A percentile compares a stretch with the other conserved stretches of the same genome.
Evolutionary conservation across 2,329 filamentous ascomycete genomes (phyloP).

Genomic region (Ophiostoma ulmi): DNA sequence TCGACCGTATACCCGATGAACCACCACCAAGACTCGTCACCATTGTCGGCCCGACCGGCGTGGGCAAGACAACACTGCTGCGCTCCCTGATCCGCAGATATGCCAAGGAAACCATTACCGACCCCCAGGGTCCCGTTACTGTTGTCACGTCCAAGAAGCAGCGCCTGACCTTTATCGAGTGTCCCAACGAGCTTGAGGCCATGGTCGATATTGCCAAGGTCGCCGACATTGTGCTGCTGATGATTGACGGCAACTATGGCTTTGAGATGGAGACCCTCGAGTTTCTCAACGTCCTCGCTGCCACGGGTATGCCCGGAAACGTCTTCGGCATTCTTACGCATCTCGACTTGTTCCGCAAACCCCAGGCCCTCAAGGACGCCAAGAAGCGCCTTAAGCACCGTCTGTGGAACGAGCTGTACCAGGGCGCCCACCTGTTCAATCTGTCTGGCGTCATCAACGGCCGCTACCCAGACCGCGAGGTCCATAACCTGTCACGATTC

Average conservation of each 20-base stretch:
- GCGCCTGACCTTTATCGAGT: conserved; percentile 91
- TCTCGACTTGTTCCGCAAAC: conserved; percentile 90
- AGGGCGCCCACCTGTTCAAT: conserved; percentile 95
- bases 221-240: conserved; percentile 90
- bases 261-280: conserved; percentile 99
- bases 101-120: conserved; percentile 87
- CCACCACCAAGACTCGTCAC: conserved; percentile 87
- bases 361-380: conserved; percentile 81
- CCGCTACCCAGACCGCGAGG: conserved; percentile 90
- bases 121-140: conserved; percentile 87
- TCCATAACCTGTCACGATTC: conserved; percentile 92
- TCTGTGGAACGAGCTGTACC: conserved; percentile 95
- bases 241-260: conserved; percentile 98
- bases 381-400: conserved; percentile 96
- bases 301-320: conserved; percentile 96
- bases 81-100: conserved; percentile 93
- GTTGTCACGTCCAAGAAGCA: conserved; percentile 95
- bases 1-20: conserved; percentile 93
- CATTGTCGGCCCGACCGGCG: conserved; percentile 77
- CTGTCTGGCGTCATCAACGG: conserved; percentile 95
- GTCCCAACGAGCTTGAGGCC: conserved; percentile 88
- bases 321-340: conserved; percentile 97
- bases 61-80: conserved; percentile 31
- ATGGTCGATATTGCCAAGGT: conserved; percentile 98
- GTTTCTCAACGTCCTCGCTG: conserved; percentile 88